Base-by-base conservation (phyloP, 2,329 filamentous ascomycete genomes). In the Sclerotinia spermophila region DNA sequence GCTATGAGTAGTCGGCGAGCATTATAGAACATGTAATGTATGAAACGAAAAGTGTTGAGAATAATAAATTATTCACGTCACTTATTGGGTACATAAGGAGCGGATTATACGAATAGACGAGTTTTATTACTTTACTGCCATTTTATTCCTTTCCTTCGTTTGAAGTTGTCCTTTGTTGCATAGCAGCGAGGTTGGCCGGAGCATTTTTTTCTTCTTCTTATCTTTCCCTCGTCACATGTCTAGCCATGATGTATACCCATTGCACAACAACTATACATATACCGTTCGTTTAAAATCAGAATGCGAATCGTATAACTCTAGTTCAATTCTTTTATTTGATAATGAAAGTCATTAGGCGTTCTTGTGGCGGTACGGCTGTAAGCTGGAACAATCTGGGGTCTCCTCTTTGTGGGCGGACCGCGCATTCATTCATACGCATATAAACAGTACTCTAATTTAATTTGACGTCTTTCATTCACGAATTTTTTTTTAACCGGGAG, bases 1-100 rank as follows among this genome's bases (percentile, higher is more conserved):
- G 87, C 87, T 71, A 89, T 89, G 87, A 85, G 81, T 76, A 83
- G 86, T 48, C 71, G 69, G 53, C 55, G 67, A 24, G 42, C 33
- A 45, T 51, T 45, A 68, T 27, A 42, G 35, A 30, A 30, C 3
- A 66, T 66, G 30, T 53, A 33, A 61, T 61, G 67, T 60, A 72
- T 72, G 66, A 74, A 56, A 69, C 58, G 48, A 51, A 73, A 66
- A 56, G 68, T 68, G n/a, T 69, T 73, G 70, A 71, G 65, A 40
- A 68, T 51, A 66, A 68, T 53, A 27, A 45, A 64, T 27, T 13
- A 24, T 42, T 67, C 48, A 56, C 44, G 27, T 10, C 61, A 51
- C 61, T 40, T 27, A 56, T 58, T 67, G 64, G 64, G 64, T 67
- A 67, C 64, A 67, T 67, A 67, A 53, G 64, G 64, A 67, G 64